A percentile compares a stretch with the other conserved stretches of the same genome.
These are phyloP conservation scores for Cordyceps cicadae DNA, from an alignment of 2,329 filamentous ascomycete species.

Conservation along the genomic window DNA sequence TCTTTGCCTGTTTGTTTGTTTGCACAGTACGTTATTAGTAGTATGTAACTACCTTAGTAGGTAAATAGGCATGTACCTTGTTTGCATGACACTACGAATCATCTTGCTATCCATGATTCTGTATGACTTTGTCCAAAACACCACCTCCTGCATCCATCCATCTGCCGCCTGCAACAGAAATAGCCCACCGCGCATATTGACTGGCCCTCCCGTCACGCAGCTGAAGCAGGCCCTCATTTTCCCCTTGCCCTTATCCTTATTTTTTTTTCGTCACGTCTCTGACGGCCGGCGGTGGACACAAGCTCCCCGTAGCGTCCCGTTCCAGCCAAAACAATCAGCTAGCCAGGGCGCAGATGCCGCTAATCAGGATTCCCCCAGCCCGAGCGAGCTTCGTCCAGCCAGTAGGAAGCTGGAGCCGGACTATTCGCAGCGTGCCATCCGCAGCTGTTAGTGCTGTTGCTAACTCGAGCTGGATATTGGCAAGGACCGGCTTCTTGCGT, in stretches of 20 bases:
- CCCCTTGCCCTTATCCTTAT: neutral
- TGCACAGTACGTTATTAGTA: too few relatives aligned
- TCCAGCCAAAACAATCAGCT: neutral
- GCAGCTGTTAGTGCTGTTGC: neutral
- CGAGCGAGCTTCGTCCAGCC: conserved; percentile 2
- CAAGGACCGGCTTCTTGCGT: neutral
- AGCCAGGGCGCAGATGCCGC: conserved; percentile 9
- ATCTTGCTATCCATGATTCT: neutral
- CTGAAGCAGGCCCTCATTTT: neutral
- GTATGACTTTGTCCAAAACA: neutral
- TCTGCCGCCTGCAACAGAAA: neutral
- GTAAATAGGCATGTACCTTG: too few relatives aligned
- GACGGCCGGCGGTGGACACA: neutral
- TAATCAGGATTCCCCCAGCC: conserved; percentile 5
- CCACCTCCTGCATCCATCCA: neutral
- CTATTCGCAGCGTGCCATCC: neutral
- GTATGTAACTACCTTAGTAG: too few relatives aligned
- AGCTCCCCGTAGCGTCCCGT: neutral
- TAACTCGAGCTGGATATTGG: neutral
- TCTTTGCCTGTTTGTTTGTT: neutral
- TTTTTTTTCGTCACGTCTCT: neutral
- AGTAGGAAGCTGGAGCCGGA: neutral
- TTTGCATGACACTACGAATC: neutral
- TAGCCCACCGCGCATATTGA: neutral
- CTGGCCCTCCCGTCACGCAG: neutral